Base-by-base conservation (phyloP, 768 basidiomycete genomes). In the Suillus subaureus region DNA sequence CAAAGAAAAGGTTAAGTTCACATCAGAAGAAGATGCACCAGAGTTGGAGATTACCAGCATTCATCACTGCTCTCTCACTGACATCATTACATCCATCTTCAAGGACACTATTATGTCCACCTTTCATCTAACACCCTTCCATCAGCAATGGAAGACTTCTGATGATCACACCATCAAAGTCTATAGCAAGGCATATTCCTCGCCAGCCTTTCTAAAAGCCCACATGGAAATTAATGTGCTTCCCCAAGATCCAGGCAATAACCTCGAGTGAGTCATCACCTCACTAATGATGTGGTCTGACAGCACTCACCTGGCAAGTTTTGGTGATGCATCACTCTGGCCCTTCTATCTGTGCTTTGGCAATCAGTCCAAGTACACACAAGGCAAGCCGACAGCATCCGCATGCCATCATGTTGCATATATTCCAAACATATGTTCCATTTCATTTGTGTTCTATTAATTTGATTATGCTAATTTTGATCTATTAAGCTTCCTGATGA, bases 241-340 rank as follows among this genome's bases (percentile, higher is more conserved):
- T 45, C 69, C 66, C 26, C 28, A 60, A 3, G 67, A 68, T 28
- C 67, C 66, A 7, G 63, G 43, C 0, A 54, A 68, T 55, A 6
- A 63, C 9, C 61, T 68, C 1, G 71, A 73, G 35, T 40, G 62
- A 8, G 67, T 68, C 13, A 61, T 74, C 11, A 65, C 68, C 4
- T 52, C 66, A 4, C 35, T 73, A 18, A 72, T 72, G 71, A 40
- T 69, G n/a, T 73, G 73, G 69, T 74, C 73, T 0, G 74, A 75
- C 42, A n/a, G 60, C 0, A 75, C 74, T 1, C 73, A 73, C 49
- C 71, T 73, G 1, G 63, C 74, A 0, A 65, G 61, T 23, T 75
- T 67, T 12, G 67, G 69, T 3, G 49, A 64, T 49, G 58, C 66
- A 1, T 57, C 63, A 0, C 40, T 72, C 6, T 72, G 70, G 71